Evolutionary conservation across 257 asterid species (phyloP), one percentile per base, ranked within the genome.

Genomic region (Perilla frutescens): DNA sequence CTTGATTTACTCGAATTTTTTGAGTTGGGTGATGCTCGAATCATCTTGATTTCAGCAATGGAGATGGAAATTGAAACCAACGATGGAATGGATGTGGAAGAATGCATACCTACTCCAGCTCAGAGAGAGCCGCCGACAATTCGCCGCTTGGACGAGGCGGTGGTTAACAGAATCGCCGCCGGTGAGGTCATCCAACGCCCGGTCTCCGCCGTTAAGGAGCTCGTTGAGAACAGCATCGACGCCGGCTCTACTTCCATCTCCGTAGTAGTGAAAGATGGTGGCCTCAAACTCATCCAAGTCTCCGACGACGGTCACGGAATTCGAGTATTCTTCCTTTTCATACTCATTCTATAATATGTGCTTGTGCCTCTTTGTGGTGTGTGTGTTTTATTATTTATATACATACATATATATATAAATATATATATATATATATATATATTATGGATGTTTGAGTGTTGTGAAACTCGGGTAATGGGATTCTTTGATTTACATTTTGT

Each of bases 151-250:
- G 96, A 93, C 41, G 96, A 91, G 81, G 84, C 90, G 43, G 97
- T 91, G 73, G 96, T 93, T 66, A 89, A 93, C 86, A 81, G 93
- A 86, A 93, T 93, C 67, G 97, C 97, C 57, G 98, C 98, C 56
- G 98, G 98, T 8, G 97, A 93, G 84, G 96, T 93, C 72, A 86
- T 93, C 82, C 97, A 91, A 71, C 93, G 97, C 76, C 98, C 98
- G 9, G 89, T 91, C 15, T 93, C 98, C 79, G 97, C 96, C 80
- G 95, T 91, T 6, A 94, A 91, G 77, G 98, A 93, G 90, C 98
- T 93, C 49, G 66, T 89, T 39, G 98, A 94, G 86, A 94, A 94
- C 85, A 91, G 98, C 79, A 84, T 93, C 58, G 98, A 89, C 79
- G 97, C 98, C 10, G 85, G 45, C 54, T 86, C 97, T 64, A 84